Evolutionary conservation across 2,329 filamentous ascomycete genomes (phyloP), one percentile per base, ranked within the genome.

Genomic region (Phyllosticta ampelicida): DNA sequence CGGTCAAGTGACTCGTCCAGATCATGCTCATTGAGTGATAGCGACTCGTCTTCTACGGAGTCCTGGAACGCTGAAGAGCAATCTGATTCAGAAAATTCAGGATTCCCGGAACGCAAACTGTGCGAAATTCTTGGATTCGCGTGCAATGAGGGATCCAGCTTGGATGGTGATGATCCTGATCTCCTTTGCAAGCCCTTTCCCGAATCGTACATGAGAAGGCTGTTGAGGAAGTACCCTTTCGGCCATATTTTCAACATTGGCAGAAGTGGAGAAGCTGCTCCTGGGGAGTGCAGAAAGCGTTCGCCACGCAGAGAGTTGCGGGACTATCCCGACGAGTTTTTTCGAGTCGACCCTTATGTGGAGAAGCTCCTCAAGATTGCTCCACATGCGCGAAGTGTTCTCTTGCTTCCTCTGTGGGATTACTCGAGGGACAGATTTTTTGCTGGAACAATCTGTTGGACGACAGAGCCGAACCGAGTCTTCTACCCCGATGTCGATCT

Each of bases 371-470:
- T 51, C 9, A 29, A 48, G 13, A 18, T 49, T 23, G 49, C 53
- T 10, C 72, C 71, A 0, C 66, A 64, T 30, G 73, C 72, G 8
- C 67, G 69, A 26, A 72, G 70, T 56, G 59, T 74, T 2, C 66
- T 72, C 0, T 61, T 74, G 10, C 72, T 73, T 59, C 72, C 73
- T 0, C 54, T 75, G 11, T 74, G 71, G 69, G 71, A 75, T 55
- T 65, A 67, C 2, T 70, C 70, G 52, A 67, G 69, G 16, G 69
- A 72, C 19, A 64, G 70, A 26, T 74, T 70, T 67, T 73, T 67
- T 61, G 69, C 71, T 5, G 70, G 68, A 29, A 65, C 67, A n/a
- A 62, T 73, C 26, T 68, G 71, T 9, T 73, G 70, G 71, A 70
- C 66, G 44, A 69, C 67, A 5, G 66, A 70, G 56, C 67, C 69